phyloP scores from a whole-genome alignment of 2,329 filamentous ascomycete species.

The Dactylella cylindrospora region DNA sequence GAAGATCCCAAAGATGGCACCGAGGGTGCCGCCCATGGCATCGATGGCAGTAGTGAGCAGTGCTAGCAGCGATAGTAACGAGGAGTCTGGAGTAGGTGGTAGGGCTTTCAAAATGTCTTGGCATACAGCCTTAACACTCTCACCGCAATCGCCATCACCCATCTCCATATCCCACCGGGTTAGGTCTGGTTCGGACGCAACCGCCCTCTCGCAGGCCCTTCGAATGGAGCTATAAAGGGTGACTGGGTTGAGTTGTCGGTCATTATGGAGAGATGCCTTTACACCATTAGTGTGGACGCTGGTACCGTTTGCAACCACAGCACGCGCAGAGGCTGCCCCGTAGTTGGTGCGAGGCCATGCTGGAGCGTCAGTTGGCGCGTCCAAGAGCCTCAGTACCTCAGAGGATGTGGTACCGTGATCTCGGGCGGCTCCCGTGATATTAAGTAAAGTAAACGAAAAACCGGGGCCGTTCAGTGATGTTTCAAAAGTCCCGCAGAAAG shows the following conservation, averaged over 20 bases:
- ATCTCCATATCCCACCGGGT: slow-evolving; percentile 76
- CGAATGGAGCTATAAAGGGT: slow-evolving; percentile 59
- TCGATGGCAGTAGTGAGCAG: slow-evolving; percentile 57
- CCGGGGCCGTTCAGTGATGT: slow-evolving; percentile 71
- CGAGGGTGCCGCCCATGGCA: slow-evolving; percentile 65
- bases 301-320: slow-evolving; percentile 29
- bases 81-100: slow-evolving; percentile 52
- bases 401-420: slow-evolving; percentile 55
- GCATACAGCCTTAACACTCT: slow-evolving; percentile 82
- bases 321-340: slow-evolving; percentile 58
- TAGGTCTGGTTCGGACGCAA: slow-evolving; percentile 65
- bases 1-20: slow-evolving; percentile 74
- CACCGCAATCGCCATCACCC: slow-evolving; percentile 87
- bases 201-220: slow-evolving; percentile 60
- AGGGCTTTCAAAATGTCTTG: slow-evolving; percentile 59
- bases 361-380: slow-evolving; percentile 66
- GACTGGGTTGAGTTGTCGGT: slow-evolving; percentile 20
- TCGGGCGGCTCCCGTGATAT: slow-evolving; percentile 62
- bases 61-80: slow-evolving; percentile 53
- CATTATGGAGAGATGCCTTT: slow-evolving; percentile 47
- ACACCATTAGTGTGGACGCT: slow-evolving; percentile 59
- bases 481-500: slow-evolving; percentile 69
- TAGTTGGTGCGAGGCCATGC: slow-evolving; percentile 67
- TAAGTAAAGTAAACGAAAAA: slow-evolving; percentile 69
- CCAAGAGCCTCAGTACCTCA: slow-evolving; percentile 65